These are phyloP conservation scores for Paraphaeosphaeria sporulosa DNA, from an alignment of 2,329 filamentous ascomycete genomes.

Conservation along the genomic window DNA sequence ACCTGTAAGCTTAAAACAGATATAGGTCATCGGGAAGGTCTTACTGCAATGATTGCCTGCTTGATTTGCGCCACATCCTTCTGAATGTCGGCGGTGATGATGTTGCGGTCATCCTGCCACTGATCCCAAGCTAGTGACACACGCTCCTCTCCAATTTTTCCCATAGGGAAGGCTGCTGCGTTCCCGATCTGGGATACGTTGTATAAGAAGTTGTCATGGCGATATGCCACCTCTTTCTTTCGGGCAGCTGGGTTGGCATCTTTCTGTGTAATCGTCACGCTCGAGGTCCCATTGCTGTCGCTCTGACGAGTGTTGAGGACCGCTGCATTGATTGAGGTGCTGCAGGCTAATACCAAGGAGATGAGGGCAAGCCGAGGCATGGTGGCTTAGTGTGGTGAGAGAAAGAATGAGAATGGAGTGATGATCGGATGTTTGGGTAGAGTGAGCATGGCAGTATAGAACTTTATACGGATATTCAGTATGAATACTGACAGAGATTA, in stretches of 20 bases:
- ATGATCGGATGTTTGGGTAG: neutral
- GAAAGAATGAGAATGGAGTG: neutral
- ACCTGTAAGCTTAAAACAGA: neutral
- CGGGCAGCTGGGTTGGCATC: neutral
- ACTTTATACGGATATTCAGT: neutral
- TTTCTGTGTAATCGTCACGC: slow-evolving; percentile 8
- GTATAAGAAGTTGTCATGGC: slow-evolving; percentile 13
- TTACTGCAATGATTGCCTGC: slow-evolving; percentile 13
- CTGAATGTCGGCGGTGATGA: slow-evolving; percentile 5
- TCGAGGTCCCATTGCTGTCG: slow-evolving; percentile 11
- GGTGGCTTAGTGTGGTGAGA: neutral
- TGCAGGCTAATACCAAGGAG: slow-evolving; percentile 8
- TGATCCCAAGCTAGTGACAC: slow-evolving; percentile 13
- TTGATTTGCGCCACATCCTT: slow-evolving; percentile 7
- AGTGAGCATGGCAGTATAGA: neutral
- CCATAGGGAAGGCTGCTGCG: slow-evolving; percentile 13
- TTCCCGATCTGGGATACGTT: slow-evolving; percentile 14
- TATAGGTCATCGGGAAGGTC: neutral
- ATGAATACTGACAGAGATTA: neutral
- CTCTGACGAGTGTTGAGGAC: slow-evolving; percentile 10
- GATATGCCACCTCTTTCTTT: slow-evolving; percentile 11
- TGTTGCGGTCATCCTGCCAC: slow-evolving; percentile 13
- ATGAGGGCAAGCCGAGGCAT: slow-evolving; percentile 9
- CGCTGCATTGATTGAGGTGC: slow-evolving; percentile 6
- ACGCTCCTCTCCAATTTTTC: slow-evolving; percentile 11